These are phyloP conservation scores for Clonostachys sp. DNA, from an alignment of 2,329 filamentous ascomycete species.

Conservation along the genomic window DNA sequence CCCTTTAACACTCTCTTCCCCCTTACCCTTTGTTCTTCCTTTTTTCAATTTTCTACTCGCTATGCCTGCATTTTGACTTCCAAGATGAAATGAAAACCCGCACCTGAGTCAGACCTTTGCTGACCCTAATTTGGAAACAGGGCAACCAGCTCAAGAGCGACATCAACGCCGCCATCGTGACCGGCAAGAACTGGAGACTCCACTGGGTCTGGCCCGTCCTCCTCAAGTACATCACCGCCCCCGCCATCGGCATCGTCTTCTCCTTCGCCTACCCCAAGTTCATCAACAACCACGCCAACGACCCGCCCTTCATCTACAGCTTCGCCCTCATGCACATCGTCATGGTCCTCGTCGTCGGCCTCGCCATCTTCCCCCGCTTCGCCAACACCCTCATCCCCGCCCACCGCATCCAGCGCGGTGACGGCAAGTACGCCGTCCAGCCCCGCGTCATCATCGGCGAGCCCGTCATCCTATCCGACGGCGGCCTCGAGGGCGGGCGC, in stretches of 20 bases:
- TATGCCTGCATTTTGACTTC: too few relatives aligned
- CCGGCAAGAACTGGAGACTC: constrained; percentile 45
- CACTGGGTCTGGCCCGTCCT: constrained; percentile 38
- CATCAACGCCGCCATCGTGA: constrained; percentile 41
- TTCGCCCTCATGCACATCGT: constrained; percentile 32
- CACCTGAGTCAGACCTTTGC: too few relatives aligned
- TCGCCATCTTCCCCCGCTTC: constrained; percentile 39
- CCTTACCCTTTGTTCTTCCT: too few relatives aligned
- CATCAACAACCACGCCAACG: constrained; percentile 21
- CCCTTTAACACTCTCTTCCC: neutral
- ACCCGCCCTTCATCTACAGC: constrained; percentile 33
- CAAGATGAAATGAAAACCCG: too few relatives aligned
- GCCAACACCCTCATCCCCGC: constrained; percentile 38
- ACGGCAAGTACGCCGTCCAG: constrained; percentile 4
- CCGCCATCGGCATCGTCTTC: constrained; percentile 38
- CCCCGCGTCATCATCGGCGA: constrained; percentile 4
- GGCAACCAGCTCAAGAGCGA: constrained; percentile 47
- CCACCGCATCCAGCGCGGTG: neutral
- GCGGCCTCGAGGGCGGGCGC: neutral
- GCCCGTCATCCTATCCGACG: constrained; percentile 1
- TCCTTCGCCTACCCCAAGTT: constrained; percentile 41
- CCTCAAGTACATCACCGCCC: constrained; percentile 36
- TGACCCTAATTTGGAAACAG: constrained; percentile 17
- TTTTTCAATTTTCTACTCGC: too few relatives aligned
- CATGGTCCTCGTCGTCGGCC: constrained; percentile 33